These are phyloP conservation scores for Cercophora newfieldiana DNA, from an alignment of 495 filamentous ascomycete species.

Conservation along the genomic window DNA sequence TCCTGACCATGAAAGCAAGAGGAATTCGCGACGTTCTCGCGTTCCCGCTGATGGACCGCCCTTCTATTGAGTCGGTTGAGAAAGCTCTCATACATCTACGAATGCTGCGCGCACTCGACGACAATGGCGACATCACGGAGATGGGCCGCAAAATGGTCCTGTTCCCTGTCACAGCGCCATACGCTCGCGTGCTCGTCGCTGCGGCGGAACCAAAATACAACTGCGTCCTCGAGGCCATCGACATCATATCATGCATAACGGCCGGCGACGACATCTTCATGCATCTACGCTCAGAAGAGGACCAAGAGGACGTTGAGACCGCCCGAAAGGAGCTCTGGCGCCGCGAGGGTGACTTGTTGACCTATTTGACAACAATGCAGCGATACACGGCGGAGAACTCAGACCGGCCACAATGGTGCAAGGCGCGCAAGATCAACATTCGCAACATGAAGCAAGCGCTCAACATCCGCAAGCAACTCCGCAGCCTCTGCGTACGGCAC, in stretches of 20 bases:
- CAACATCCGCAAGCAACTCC: slow-evolving; percentile 87
- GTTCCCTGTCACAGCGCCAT: slow-evolving; percentile 78
- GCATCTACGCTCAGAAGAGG: slow-evolving; percentile 77
- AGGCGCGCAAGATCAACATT: slow-evolving; percentile 71
- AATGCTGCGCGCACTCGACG: slow-evolving; percentile 71
- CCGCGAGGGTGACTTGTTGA: slow-evolving; percentile 87
- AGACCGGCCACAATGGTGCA: slow-evolving; percentile 76
- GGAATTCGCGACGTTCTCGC: slow-evolving; percentile 78
- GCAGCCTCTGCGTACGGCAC: slow-evolving; percentile 56
- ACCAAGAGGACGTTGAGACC: slow-evolving; percentile 70
- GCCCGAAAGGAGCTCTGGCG: slow-evolving; percentile 72
- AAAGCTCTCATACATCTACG: slow-evolving; percentile 83
- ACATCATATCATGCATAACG: slow-evolving; percentile 86
- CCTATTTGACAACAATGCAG: slow-evolving; percentile 79
- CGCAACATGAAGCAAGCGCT: slow-evolving; percentile 73
- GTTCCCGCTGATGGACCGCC: slow-evolving; percentile 85
- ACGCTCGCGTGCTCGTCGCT: slow-evolving; percentile 80
- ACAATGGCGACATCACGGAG: slow-evolving; percentile 69
- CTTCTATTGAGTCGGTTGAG: slow-evolving; percentile 71
- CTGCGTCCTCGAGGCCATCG: slow-evolving; percentile 81
- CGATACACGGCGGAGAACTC: slow-evolving; percentile 72
- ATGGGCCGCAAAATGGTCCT: slow-evolving; percentile 75
- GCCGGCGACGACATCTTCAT: slow-evolving; percentile 85
- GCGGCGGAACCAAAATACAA: slow-evolving; percentile 67
- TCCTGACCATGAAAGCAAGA: slow-evolving; percentile 93